Evolutionary conservation across 2,329 filamentous ascomycete species (phyloP).

Genomic region (Fusarium poae): DNA sequence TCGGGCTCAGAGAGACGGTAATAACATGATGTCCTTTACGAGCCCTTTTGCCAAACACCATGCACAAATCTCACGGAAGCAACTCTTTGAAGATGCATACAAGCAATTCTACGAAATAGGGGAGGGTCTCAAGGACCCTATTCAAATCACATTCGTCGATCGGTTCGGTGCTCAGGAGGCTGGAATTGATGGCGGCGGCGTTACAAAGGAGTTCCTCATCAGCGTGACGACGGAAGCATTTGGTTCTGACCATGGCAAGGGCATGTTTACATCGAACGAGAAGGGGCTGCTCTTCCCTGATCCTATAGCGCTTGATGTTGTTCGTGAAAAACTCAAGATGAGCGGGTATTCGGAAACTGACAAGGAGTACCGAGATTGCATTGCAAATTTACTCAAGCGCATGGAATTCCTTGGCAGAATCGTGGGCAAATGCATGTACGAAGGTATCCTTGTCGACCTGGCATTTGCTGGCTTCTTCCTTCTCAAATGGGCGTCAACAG

Average conservation of each 20-base stretch:
- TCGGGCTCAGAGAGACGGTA: constrained; percentile 47
- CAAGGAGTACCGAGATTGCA: constrained; percentile 67
- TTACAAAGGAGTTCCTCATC: constrained; percentile 96
- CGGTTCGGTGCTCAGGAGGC: constrained; percentile 88
- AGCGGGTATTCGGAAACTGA: constrained; percentile 66
- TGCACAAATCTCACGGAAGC: constrained; percentile 82
- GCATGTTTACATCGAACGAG: constrained; percentile 85
- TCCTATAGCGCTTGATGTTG: constrained; percentile 79
- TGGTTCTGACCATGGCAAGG: constrained; percentile 59
- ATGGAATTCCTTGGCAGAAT: constrained; percentile 95
- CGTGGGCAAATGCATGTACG: constrained; percentile 96
- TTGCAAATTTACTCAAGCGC: constrained; percentile 74
- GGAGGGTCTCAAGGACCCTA: constrained; percentile 90
- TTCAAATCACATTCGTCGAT: constrained; percentile 96
- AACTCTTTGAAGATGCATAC: constrained; percentile 88
- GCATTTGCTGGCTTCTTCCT: constrained; percentile 96
- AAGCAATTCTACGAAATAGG: constrained; percentile 84
- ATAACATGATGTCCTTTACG: constrained; percentile 18
- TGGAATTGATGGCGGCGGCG: constrained; percentile 95
- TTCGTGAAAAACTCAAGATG: constrained; percentile 68
- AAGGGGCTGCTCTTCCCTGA: constrained; percentile 92
- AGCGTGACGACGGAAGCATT: constrained; percentile 91
- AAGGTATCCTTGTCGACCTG: constrained; percentile 94
- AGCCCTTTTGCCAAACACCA: constrained; percentile 71
- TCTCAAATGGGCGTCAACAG: constrained; percentile 90